Percentiles rank a stretch among this genome's conserved stretches.
phyloP scores from a whole-genome alignment of 495 filamentous ascomycete species.

The Penicillium angulare region DNA sequence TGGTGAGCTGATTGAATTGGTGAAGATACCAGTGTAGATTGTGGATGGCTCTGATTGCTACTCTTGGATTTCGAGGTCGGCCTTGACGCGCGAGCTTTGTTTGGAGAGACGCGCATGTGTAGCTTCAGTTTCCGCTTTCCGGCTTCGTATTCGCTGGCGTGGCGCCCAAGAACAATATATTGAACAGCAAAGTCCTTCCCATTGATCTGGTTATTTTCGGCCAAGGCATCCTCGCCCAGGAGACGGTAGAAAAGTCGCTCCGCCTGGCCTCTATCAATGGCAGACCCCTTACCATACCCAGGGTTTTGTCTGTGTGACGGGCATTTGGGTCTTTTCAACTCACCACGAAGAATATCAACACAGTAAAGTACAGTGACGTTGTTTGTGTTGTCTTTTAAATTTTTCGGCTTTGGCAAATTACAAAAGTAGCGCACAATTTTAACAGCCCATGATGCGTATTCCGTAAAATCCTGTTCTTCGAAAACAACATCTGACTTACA shows the following conservation, averaged over 20 bases:
- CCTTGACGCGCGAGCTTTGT: slow-evolving; percentile 34
- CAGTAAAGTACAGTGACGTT: slow-evolving; percentile 54
- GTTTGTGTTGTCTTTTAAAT: no score
- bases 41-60: slow-evolving; percentile 37
- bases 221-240: slow-evolving; percentile 59
- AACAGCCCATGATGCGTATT: slow-evolving; percentile 67
- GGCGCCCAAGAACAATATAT: slow-evolving; percentile 58
- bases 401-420: no score
- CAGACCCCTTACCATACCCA: slow-evolving; percentile 54
- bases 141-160: slow-evolving; percentile 48
- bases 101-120: slow-evolving; percentile 56
- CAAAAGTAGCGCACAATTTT: slow-evolving; percentile 58
- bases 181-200: slow-evolving; percentile 56
- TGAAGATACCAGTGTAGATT: slow-evolving; percentile 84
- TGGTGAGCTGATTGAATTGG: slow-evolving; percentile 61
- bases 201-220: slow-evolving; percentile 59
- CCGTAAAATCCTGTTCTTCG: slow-evolving; percentile 69
- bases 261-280: slow-evolving; percentile 56
- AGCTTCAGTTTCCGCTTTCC: slow-evolving; percentile 55
- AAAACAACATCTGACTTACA: slow-evolving; percentile 69
- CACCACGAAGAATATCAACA: slow-evolving; percentile 61
- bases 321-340: slow-evolving; percentile 47
- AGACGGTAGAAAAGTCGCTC: slow-evolving; percentile 66
- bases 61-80: slow-evolving; percentile 17
- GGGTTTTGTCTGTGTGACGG: slow-evolving; percentile 45